Percentiles rank a stretch among this genome's conserved stretches.
Conservation (phyloP, 441 rosid species). For the Viola pubescens region DNA sequence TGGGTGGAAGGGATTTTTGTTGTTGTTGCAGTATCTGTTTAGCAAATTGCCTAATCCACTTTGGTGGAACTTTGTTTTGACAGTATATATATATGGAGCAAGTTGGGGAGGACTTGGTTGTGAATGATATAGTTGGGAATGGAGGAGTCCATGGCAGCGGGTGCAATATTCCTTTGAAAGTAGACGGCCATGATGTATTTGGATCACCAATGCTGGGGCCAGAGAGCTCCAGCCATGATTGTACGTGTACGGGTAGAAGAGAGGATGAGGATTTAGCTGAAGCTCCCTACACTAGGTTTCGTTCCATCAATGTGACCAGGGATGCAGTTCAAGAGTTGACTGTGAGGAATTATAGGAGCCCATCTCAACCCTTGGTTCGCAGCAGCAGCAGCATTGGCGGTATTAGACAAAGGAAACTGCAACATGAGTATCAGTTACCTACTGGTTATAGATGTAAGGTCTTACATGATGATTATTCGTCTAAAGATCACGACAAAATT, state of each 20-base stretch:
- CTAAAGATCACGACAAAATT: not conserved
- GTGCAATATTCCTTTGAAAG: constrained; percentile 29
- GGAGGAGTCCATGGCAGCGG: constrained; percentile 27
- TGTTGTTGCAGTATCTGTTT: not conserved
- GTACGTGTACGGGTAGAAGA: constrained; percentile 10
- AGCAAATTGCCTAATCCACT: constrained; percentile 7
- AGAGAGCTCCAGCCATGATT: constrained; percentile 26
- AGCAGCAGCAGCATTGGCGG: constrained; percentile 3
- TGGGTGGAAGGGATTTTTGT: not conserved
- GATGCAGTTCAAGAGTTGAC: constrained; percentile 44
- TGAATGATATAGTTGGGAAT: constrained; percentile 25
- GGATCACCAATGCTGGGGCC: constrained; percentile 30
- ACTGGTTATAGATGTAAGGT: not conserved
- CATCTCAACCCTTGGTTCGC: constrained; percentile 21
- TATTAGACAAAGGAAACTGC: constrained; percentile 4
- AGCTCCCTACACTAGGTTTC: constrained; percentile 14
- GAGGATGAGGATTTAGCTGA: constrained; percentile 22
- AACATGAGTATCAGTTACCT: constrained; percentile 1
- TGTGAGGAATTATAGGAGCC: constrained; percentile 25
- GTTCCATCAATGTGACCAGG: constrained; percentile 23
- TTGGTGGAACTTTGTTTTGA: constrained; percentile 18
- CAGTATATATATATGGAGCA: constrained; percentile 34
- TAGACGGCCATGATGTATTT: constrained; percentile 27
- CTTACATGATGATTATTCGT: constrained; percentile 4
- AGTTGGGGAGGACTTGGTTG: constrained; percentile 36